Percentiles rank a stretch among this genome's conserved stretches.
These are phyloP conservation scores for Blastobotrys serpentis DNA, from an alignment of 1,139 yeast genomes.

Conservation along the genomic window DNA sequence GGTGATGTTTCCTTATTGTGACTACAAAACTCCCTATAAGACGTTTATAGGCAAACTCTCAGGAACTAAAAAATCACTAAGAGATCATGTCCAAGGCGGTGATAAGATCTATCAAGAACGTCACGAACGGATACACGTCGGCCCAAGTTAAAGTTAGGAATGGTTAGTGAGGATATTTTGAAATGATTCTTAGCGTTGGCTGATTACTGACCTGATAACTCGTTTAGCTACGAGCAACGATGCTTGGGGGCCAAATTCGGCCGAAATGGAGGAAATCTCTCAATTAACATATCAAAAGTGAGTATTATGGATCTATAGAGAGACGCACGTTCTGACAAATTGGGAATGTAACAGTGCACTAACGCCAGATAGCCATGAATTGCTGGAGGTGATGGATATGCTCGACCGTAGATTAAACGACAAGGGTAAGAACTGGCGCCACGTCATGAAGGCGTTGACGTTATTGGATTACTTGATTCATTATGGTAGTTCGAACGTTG, in stretches of 20 bases:
- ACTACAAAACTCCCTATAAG: not conserved
- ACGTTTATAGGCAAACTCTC: too few species aligned
- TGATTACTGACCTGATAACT: conserved; percentile 5
- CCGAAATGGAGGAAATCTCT: conserved; percentile 83
- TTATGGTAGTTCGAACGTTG: conserved; percentile 87
- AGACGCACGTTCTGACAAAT: too few species aligned
- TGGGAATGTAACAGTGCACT: conserved; percentile 18
- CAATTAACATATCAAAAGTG: conserved; percentile 63
- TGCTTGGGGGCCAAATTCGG: conserved; percentile 76
- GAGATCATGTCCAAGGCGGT: conserved; percentile 72
- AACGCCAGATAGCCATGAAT: conserved; percentile 52
- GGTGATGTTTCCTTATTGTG: conserved; percentile 4
- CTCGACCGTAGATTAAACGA: conserved; percentile 90
- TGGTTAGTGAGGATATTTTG: conserved; percentile 33
- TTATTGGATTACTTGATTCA: conserved; percentile 86
- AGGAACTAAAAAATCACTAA: too few species aligned
- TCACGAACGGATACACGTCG: conserved; percentile 85
- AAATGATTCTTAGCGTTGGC: too few species aligned
- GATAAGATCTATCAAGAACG: conserved; percentile 86
- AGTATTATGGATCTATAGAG: too few species aligned
- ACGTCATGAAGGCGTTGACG: conserved; percentile 80
- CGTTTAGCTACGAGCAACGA: conserved; percentile 82
- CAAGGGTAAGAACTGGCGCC: conserved; percentile 98
- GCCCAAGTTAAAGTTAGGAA: conserved; percentile 88
- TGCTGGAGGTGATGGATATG: conserved; percentile 94